Evolutionary conservation across 495 filamentous ascomycete species (phyloP).

Genomic region (Penicillium odoratum): DNA sequence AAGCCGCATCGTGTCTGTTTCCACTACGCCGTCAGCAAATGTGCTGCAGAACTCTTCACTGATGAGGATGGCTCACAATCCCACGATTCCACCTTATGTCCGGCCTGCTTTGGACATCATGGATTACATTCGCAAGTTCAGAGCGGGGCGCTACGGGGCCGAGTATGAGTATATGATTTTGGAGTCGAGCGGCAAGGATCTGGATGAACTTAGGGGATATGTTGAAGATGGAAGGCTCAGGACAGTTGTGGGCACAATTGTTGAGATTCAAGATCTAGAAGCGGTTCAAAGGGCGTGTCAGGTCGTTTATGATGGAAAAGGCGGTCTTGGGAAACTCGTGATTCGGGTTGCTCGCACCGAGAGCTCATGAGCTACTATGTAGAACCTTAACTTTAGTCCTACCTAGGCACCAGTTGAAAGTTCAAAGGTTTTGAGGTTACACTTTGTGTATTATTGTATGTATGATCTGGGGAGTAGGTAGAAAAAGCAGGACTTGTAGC

Average conservation of each 20-base stretch:
- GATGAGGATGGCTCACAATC: slow-evolving; percentile 28
- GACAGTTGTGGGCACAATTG: slow-evolving; percentile 43
- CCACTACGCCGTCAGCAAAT: slow-evolving; percentile 35
- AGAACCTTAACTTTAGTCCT: too few relatives aligned
- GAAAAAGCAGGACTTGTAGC: too few relatives aligned
- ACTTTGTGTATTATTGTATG: too few relatives aligned
- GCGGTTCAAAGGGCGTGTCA: slow-evolving; percentile 44
- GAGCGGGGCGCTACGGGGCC: slow-evolving; percentile 37
- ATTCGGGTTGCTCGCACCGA: slow-evolving; percentile 18
- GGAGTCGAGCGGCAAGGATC: slow-evolving; percentile 35
- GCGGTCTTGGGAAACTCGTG: slow-evolving; percentile 57
- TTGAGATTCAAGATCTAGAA: slow-evolving; percentile 46
- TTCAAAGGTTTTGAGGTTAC: too few relatives aligned
- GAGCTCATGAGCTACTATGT: neutral
- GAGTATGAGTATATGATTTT: slow-evolving; percentile 43
- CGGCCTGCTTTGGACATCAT: slow-evolving; percentile 32
- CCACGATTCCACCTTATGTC: slow-evolving; percentile 32
- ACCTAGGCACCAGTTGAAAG: too few relatives aligned
- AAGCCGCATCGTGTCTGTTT: slow-evolving; percentile 25
- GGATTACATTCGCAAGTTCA: slow-evolving; percentile 32
- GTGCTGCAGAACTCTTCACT: slow-evolving; percentile 14
- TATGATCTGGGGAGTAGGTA: too few relatives aligned
- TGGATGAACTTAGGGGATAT: slow-evolving; percentile 42
- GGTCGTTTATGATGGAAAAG: slow-evolving; percentile 49
- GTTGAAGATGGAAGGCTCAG: slow-evolving; percentile 48